Conservation (phyloP, 2,329 filamentous ascomycete genomes). For the Colletotrichum phormii region DNA sequence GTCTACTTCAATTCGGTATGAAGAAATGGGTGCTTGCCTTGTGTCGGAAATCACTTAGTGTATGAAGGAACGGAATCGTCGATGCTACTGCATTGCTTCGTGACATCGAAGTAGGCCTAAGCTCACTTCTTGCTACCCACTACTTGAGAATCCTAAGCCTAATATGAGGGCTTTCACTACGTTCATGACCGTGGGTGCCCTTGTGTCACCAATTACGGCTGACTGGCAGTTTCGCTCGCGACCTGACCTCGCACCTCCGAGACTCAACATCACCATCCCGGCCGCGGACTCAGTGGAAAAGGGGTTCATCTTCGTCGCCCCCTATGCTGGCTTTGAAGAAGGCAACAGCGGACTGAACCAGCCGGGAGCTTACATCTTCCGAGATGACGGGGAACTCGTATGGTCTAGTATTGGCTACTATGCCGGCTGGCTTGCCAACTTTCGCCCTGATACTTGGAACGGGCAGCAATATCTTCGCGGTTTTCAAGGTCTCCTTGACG, state of each 20-base stretch:
- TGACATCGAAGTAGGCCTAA: no score
- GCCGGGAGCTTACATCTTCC: constrained; percentile 16
- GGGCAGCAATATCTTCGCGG: constrained; percentile 6
- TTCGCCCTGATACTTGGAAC: constrained; percentile 15
- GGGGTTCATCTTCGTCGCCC: constrained; percentile 10
- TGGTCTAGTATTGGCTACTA: constrained; percentile 25
- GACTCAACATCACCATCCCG: constrained; percentile 16
- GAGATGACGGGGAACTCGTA: constrained; percentile 23
- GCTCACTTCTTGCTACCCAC: no score
- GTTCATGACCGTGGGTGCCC: background rate
- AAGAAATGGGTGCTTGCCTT: no score
- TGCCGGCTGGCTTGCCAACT: constrained; percentile 24
- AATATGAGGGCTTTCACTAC: no score
- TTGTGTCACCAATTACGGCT: constrained; percentile 10
- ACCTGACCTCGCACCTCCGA: constrained; percentile 33
- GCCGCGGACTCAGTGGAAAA: background rate
- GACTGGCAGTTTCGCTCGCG: constrained; percentile 41
- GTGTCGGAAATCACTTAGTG: no score
- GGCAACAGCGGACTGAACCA: background rate
- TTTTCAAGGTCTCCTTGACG: constrained; percentile 38
- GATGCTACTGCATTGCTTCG: no score
- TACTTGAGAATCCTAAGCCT: no score
- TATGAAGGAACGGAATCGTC: no score
- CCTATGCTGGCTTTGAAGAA: background rate
- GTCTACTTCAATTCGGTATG: no score